These are phyloP conservation scores for Hanseniaspora pseudoguilliermondii DNA, from an alignment of 805 yeast species.

Conservation along the genomic window DNA sequence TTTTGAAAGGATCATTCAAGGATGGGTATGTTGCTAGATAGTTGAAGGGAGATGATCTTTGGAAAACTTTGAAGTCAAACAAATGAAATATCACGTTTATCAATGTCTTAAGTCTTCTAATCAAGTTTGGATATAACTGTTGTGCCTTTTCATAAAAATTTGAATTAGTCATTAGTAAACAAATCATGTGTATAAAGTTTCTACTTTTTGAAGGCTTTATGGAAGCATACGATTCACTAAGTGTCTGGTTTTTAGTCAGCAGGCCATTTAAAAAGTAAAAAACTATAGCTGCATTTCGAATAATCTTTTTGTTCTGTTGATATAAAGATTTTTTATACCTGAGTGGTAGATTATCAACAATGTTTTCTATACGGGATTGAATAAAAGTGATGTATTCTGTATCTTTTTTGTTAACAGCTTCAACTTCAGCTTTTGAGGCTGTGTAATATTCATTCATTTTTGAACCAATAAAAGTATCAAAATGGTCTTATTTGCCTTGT, in stretches of 20 bases:
- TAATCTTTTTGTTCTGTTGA: background rate
- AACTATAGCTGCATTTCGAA: background rate
- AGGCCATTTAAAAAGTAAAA: background rate
- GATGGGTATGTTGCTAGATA: background rate
- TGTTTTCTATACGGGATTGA: background rate
- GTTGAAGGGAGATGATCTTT: background rate
- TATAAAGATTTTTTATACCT: background rate
- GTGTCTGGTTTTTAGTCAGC: background rate
- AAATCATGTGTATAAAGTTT: background rate
- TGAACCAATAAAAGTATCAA: background rate
- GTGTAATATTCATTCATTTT: background rate
- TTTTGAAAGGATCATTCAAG: background rate
- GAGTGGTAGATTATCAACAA: background rate
- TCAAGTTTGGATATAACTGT: background rate
- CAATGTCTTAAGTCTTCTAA: background rate
- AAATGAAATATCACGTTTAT: background rate
- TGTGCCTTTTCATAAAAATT: background rate
- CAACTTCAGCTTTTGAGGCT: constrained; percentile 1
- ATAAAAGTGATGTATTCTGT: background rate
- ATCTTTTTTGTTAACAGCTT: background rate
- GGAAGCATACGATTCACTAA: background rate
- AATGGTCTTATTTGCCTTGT: no score
- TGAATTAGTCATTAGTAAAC: background rate
- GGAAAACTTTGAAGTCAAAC: background rate
- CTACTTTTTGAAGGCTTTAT: background rate